Conservation (phyloP, 2,329 filamentous ascomycete genomes). For the Beauveria sp. region DNA sequence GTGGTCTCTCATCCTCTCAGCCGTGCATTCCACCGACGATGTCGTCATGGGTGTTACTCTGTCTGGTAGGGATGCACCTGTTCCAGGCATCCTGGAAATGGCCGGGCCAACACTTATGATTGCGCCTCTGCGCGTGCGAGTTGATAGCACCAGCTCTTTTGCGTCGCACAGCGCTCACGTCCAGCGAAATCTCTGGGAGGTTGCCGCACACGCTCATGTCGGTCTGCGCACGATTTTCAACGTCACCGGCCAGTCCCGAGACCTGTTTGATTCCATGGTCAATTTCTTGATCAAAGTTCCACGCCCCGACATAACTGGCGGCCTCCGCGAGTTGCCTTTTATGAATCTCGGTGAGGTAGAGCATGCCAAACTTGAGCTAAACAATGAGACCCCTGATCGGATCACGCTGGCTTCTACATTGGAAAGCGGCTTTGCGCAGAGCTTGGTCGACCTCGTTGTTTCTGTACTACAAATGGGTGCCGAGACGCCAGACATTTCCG, state of each 20-base stretch:
- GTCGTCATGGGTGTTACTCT: conserved; percentile 15
- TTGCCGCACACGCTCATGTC: neutral
- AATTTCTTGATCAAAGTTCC: neutral
- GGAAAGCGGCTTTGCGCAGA: neutral
- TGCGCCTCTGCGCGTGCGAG: conserved; percentile 14
- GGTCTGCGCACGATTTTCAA: neutral
- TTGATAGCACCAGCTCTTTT: neutral
- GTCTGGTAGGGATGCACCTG: conserved; percentile 14
- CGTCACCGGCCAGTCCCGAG: neutral
- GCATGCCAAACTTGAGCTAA: neutral
- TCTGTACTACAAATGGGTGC: neutral
- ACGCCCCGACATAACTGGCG: neutral
- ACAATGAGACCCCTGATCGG: neutral
- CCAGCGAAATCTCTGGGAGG: neutral
- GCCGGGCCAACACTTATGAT: conserved; percentile 15
- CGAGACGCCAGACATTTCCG: neutral
- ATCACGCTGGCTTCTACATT: neutral
- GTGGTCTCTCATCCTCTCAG: neutral
- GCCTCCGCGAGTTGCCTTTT: neutral
- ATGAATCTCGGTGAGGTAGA: neutral
- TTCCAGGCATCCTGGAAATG: conserved; percentile 11
- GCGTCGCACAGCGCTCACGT: neutral
- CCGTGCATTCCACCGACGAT: conserved; percentile 1
- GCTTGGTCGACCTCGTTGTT: neutral
- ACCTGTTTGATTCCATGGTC: neutral